phyloP scores from a whole-genome alignment of 1,139 yeast species.

The Ashbya aceris region DNA sequence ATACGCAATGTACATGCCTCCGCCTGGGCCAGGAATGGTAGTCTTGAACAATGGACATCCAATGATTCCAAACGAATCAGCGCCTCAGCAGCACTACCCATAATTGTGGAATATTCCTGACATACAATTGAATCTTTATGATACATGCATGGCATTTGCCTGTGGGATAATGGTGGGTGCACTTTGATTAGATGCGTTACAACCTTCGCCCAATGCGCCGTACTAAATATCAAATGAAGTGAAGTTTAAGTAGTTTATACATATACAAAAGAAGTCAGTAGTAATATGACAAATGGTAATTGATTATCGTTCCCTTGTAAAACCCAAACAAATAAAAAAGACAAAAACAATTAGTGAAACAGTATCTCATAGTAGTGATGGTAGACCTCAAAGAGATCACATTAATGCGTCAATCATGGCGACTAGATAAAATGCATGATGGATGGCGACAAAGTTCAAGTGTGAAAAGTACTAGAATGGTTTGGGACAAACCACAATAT shows the following conservation, averaged over 20 bases:
- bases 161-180: no score
- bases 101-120: no score
- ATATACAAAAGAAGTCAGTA: slow-evolving; percentile 2
- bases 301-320: slow-evolving; percentile 1
- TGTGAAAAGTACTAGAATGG: no score
- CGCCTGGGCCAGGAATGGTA: neutral
- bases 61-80: no score
- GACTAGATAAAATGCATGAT: no score
- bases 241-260: slow-evolving; percentile 2
- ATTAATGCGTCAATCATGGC: neutral
- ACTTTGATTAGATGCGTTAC: no score
- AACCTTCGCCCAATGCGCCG: neutral
- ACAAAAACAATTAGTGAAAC: neutral
- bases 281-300: slow-evolving; percentile 2
- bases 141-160: no score
- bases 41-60: slow-evolving; percentile 2
- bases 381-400: neutral
- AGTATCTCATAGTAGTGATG: neutral
- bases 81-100: no score
- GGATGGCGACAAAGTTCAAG: no score
- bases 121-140: no score
- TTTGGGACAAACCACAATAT: no score
- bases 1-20: neutral
- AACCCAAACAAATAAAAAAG: slow-evolving; percentile 1
- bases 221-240: neutral